Percentiles rank a stretch among this genome's conserved stretches.
phyloP scores from a whole-genome alignment of 306 rosid genomes.

The cucumber (Cucumis sativus) region Cucumber_9930_V3 NC_026657.2:34876001-34876500 shows the following conservation, averaged over 20 bases:
- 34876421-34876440: neutral
- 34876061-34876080: conserved; percentile 22
- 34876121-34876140: conserved; percentile 46
- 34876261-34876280: conserved; percentile 7
- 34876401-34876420: neutral
- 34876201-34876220: conserved; percentile 7
- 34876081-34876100: no score
- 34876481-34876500: conserved; percentile 9
- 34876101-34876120: neutral
- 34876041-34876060: conserved; percentile 24
- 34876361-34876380: neutral
- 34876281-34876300: neutral
- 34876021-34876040: conserved; percentile 45
- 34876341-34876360: neutral
- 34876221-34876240: conserved; percentile 1
- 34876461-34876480: neutral
- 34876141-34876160: conserved; percentile 74
- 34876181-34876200: conserved; percentile 18
- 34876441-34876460: conserved; percentile 7
- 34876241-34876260: conserved; percentile 13
- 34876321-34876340: neutral
- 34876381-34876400: neutral
- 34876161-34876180: conserved; percentile 40
- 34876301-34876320: neutral
- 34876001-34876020: conserved; percentile 10